phyloP scores from a whole-genome alignment of 2,329 filamentous ascomycete genomes.

The Botrytis hyacinthi region DNA sequence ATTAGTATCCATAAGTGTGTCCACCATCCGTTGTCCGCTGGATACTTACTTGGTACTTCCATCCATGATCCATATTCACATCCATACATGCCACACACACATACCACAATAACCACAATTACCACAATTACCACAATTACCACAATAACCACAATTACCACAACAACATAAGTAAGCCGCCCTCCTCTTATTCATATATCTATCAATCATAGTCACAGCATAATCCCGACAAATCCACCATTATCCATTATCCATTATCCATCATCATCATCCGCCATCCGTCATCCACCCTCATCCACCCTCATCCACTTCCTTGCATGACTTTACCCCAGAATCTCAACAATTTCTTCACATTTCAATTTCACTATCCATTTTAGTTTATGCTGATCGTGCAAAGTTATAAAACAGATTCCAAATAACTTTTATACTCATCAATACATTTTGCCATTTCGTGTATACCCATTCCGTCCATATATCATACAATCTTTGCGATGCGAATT shows the following conservation, averaged over 20 bases:
- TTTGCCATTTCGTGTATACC: not conserved
- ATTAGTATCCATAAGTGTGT: not conserved
- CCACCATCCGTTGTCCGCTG: not conserved
- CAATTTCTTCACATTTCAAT: not conserved
- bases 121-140: not conserved
- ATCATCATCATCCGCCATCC: not conserved
- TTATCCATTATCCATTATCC: not conserved
- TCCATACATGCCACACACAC: not conserved
- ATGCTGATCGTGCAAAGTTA: not conserved
- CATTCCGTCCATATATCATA: not conserved
- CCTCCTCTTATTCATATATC: not conserved
- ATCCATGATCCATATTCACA: not conserved
- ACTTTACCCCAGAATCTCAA: slow-evolving; percentile 17
- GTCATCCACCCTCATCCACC: not conserved
- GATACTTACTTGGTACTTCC: not conserved
- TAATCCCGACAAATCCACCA: not conserved
- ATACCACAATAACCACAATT: not conserved
- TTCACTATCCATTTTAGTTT: not conserved
- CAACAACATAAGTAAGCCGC: not conserved
- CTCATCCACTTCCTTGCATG: slow-evolving; percentile 7
- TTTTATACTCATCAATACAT: not conserved
- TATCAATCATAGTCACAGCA: too few species aligned
- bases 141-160: too few species aligned
- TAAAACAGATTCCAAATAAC: not conserved
- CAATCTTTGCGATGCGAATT: not conserved